These are phyloP conservation scores for Metarhizium album DNA, from an alignment of 2,329 filamentous ascomycete genomes.

Conservation along the genomic window DNA sequence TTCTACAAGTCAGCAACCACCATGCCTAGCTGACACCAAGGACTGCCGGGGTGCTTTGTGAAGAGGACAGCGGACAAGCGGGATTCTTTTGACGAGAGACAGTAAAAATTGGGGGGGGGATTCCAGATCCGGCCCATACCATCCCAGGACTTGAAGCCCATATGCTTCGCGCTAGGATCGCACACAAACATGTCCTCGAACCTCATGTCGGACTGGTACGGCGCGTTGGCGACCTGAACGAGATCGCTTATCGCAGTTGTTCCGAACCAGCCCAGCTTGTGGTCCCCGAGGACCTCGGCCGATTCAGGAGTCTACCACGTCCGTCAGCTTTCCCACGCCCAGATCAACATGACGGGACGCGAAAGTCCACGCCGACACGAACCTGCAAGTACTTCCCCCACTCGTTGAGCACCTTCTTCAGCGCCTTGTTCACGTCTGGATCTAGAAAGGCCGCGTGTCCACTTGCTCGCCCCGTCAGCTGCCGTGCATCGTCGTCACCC, in stretches of 20 bases:
- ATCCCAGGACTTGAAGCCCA: constrained; percentile 59
- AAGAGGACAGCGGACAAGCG: too few relatives aligned
- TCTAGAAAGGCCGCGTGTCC: constrained; percentile 45
- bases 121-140: too few relatives aligned
- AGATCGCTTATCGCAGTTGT: constrained; percentile 35
- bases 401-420: constrained; percentile 44
- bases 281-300: constrained; percentile 34
- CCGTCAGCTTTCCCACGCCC: not conserved
- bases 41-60: too few relatives aligned
- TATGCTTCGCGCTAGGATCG: constrained; percentile 39
- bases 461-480: constrained; percentile 12
- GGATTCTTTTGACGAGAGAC: too few relatives aligned
- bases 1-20: not conserved
- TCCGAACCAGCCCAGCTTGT: constrained; percentile 44
- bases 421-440: constrained; percentile 40
- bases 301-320: constrained; percentile 36
- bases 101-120: not conserved
- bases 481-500: not conserved
- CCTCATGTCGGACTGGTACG: constrained; percentile 27
- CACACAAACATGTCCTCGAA: constrained; percentile 54
- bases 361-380: too few relatives aligned
- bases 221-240: constrained; percentile 39
- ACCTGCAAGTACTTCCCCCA: constrained; percentile 46
- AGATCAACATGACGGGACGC: too few relatives aligned
- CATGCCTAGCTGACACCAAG: too few relatives aligned